Base-by-base conservation (phyloP, 1,139 yeast species). In the Sugiyamaella paludigena region DNA sequence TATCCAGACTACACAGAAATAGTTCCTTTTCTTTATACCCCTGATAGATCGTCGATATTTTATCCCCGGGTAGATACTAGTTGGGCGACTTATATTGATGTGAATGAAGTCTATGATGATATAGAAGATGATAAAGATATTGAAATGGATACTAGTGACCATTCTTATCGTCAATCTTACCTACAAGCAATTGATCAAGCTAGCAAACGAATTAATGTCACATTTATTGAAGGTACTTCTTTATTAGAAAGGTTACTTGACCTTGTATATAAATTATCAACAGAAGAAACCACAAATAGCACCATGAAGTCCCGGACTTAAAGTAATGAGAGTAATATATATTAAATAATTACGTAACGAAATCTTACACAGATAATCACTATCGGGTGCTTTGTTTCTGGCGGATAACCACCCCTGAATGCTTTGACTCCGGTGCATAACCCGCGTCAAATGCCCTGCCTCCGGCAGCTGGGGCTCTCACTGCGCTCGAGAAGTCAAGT, bases 11-110 rank as follows among this genome's bases (percentile, higher is more conserved):
- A 47, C 24, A 35, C 50, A 28, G 47, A 40, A 26, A 36, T 52
- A 11, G 48, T 58, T 2, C 66, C 67, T 2, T 29, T 59, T 7
- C 49, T 60, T 13, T 63, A 61, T 47, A 59, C 67, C 1, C 65
- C 67, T 1, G 66, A 62, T 41, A 43, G 49, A 9, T 47, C 51
- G 26, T 53, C 59, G 8, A 40, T 50, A 16, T 52, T 55, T 45
- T 60, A 59, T 43, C 63, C 63, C 11, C 31, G 57, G 2, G 28
- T 44, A 11, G 58, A 55, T 42, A 47, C 54, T 11, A 43, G 49
- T 8, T 60, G 63, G 62, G 58, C 63, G 0, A 40, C 31, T 10
- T 56, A 45, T 39, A 48, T 61, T 24, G 65, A 61, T 40, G 46
- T 61, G 15, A 49, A 61, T 36, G 61, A 58, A 42, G 33, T 47